Conservation (phyloP, 768 basidiomycete species). For the Phylloporus arenicola region DNA sequence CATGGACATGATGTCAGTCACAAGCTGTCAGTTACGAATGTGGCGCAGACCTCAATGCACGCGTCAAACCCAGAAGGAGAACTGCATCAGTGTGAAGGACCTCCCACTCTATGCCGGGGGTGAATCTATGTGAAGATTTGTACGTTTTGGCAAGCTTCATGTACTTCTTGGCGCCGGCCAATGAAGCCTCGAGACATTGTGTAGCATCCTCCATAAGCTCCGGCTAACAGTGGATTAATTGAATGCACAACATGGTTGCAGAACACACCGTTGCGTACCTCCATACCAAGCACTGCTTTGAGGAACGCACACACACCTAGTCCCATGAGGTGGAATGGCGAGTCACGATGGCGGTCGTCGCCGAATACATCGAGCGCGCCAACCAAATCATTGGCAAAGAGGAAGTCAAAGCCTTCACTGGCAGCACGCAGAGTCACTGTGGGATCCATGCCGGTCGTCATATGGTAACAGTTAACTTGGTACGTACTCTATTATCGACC, state of each 20-base stretch:
- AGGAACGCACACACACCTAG: constrained; percentile 68
- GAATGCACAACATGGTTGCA: neutral
- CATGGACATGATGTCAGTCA: constrained; percentile 1
- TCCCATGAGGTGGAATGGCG: constrained; percentile 71
- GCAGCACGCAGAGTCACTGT: constrained; percentile 32
- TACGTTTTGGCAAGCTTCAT: constrained; percentile 34
- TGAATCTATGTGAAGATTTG: constrained; percentile 38
- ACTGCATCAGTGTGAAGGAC: constrained; percentile 69
- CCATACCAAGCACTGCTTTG: constrained; percentile 78
- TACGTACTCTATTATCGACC: too few relatives aligned
- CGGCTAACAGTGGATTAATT: constrained; percentile 31
- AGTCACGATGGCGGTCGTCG: constrained; percentile 30
- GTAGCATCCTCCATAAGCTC: constrained; percentile 62
- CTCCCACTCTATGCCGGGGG: constrained; percentile 70
- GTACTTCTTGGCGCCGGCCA: constrained; percentile 55
- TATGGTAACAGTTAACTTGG: neutral
- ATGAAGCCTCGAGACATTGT: constrained; percentile 49
- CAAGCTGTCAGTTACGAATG: neutral
- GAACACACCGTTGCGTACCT: constrained; percentile 36
- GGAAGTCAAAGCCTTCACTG: constrained; percentile 54
- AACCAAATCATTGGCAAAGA: constrained; percentile 64
- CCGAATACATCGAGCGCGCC: constrained; percentile 48
- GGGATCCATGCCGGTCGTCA: constrained; percentile 19
- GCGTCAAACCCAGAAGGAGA: constrained; percentile 63
- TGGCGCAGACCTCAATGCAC: constrained; percentile 55